Evolutionary conservation across 2,329 filamentous ascomycete species (phyloP), one percentile per base, ranked within the genome.

Genomic region (Pseudodiploospora longispora): DNA sequence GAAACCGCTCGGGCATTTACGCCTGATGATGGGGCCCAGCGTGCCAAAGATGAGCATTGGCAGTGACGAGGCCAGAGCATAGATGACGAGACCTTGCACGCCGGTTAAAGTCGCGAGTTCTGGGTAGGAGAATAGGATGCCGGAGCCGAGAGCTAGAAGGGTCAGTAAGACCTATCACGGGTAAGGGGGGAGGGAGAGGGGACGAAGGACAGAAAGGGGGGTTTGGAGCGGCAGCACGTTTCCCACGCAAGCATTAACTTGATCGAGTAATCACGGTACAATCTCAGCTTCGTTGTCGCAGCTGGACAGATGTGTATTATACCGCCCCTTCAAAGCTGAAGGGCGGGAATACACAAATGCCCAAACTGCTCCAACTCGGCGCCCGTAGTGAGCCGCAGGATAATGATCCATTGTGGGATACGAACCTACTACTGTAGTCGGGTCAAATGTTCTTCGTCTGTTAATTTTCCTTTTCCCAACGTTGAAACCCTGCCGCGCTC

Each of bases 181-280:
- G 43, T 50, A 51, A 43, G 54, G 54, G 50, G 51, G n/a, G n/a
- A n/a, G n/a, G n/a, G n/a, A n/a, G n/a, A n/a, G n/a, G n/a, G 49
- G 46, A 19, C 19, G 19, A 19, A 19, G 19, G 43, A 50, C 54
- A 53, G 50, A 41, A 46, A 49, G 50, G 55, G 58, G 62, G 57
- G 55, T 60, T 63, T 65, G 70, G 80, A 87, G 85, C 85, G 86
- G 86, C 86, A 90, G 85, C 86, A 91, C 87, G 76, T 90, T 91
- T 85, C 87, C 83, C 87, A 91, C 87, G 87, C 87, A 93, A 93
- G 87, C 84, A 89, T 91, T 93, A 91, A 87, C 87, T 93, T 93
- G 87, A 87, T 93, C 87, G 86, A 91, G 86, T 91, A 82, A 81
- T 85, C 74, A 90, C 87, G 86, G 87, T 93, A 80, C 84, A 82